phyloP scores from a whole-genome alignment of 2,329 filamentous ascomycete genomes.

The Calonectria fujianensis region DNA sequence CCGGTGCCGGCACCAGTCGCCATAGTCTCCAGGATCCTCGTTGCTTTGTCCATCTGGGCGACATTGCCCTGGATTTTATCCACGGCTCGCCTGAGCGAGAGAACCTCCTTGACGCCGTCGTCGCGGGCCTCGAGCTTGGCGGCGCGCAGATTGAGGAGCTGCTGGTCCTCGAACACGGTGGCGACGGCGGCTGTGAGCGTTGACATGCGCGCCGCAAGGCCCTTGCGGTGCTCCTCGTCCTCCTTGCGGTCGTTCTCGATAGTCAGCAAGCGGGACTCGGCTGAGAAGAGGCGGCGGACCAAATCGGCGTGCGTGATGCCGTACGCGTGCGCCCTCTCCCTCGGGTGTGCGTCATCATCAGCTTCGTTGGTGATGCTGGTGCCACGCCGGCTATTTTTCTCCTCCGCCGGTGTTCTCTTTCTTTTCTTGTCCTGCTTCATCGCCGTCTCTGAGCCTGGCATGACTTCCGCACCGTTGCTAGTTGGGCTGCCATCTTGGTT shows the following conservation, averaged over 20 bases:
- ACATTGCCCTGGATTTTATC: neutral
- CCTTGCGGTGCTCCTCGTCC: neutral
- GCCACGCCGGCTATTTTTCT: neutral
- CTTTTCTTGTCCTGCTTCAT: neutral
- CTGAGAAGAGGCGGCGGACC: slow-evolving; percentile 8
- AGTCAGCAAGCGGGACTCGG: neutral
- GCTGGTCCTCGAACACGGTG: neutral
- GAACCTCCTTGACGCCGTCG: neutral
- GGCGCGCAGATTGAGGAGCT: neutral
- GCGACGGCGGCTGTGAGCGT: neutral
- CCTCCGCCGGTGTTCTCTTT: neutral
- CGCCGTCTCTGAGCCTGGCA: neutral
- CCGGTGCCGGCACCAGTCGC: neutral
- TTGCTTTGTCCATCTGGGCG: neutral
- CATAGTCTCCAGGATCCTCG: neutral
- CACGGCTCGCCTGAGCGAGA: neutral
- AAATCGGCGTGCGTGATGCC: neutral
- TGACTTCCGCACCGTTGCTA: no score
- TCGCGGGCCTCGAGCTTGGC: neutral
- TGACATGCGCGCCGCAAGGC: neutral
- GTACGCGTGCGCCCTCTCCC: neutral
- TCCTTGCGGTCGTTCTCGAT: neutral
- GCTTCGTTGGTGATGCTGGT: neutral
- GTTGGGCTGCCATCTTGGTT: neutral
- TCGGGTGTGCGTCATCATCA: neutral